Evolutionary conservation across 2,329 filamentous ascomycete species (phyloP).

Genomic region (Didymella lethalis): DNA sequence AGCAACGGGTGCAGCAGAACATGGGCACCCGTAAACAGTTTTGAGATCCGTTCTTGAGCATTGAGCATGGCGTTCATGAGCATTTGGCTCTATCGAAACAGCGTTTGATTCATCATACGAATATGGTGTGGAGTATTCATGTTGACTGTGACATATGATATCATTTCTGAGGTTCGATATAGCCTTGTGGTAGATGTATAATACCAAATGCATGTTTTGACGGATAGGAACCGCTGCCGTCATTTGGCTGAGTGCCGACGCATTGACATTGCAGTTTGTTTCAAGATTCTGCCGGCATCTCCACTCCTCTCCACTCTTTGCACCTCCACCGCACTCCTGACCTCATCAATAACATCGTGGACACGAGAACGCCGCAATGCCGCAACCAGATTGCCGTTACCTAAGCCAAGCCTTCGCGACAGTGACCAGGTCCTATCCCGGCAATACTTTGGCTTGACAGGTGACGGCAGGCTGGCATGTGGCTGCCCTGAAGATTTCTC

Average conservation of each 20-base stretch:
- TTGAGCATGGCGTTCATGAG: conserved; percentile 12
- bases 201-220: not conserved
- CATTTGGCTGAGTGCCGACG: not conserved
- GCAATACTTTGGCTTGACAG: not conserved
- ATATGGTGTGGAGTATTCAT: conserved; percentile 9
- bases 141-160: conserved; percentile 7
- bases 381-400: conserved; percentile 3
- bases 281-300: conserved; percentile 10
- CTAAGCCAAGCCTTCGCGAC: conserved; percentile 8
- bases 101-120: conserved; percentile 5
- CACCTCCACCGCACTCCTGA: conserved; percentile 9
- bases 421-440: not conserved
- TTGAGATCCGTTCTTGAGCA: not conserved
- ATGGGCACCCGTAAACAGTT: conserved; percentile 9
- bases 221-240: not conserved
- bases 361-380: not conserved
- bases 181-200: conserved; percentile 5
- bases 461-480: conserved; percentile 2
- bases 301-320: not conserved
- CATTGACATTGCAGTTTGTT: conserved; percentile 10
- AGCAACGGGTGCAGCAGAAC: not conserved
- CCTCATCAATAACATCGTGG: conserved; percentile 2
- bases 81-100: conserved; percentile 1
- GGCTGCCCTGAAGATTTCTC: not conserved
- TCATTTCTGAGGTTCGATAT: conserved; percentile 3